Evolutionary conservation across 768 basidiomycete genomes (phyloP).

Genomic region (Phlebiopsis flavidoalba): DNA sequence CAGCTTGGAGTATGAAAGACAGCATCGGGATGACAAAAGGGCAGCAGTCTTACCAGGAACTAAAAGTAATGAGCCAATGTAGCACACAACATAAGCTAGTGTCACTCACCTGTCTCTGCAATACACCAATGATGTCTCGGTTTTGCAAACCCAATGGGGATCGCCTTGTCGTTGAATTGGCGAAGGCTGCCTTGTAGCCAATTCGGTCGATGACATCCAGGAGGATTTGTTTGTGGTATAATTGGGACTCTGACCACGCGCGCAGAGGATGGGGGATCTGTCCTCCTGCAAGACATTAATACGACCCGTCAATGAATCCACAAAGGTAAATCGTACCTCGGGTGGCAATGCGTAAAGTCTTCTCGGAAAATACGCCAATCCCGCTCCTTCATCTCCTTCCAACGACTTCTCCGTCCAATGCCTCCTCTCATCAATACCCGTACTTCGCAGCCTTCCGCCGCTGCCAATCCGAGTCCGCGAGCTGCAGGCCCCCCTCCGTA

Average conservation of each 20-base stretch:
- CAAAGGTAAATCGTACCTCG: conserved; percentile 50
- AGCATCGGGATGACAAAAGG: conserved; percentile 98
- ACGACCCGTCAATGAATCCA: not conserved
- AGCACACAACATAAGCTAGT: not conserved
- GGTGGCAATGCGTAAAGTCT: conserved; percentile 94
- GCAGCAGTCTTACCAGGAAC: conserved; percentile 99
- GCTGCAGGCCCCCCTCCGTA: conserved; percentile 35
- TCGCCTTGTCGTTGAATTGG: conserved; percentile 97
- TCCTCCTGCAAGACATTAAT: conserved; percentile 52
- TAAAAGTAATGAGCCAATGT: conserved; percentile 32
- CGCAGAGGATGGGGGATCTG: conserved; percentile 91
- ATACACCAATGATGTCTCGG: conserved; percentile 97
- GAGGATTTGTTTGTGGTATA: conserved; percentile 66
- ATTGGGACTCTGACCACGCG: conserved; percentile 78
- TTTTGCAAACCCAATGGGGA: conserved; percentile 98
- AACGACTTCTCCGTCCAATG: conserved; percentile 98
- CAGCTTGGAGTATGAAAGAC: conserved; percentile 82
- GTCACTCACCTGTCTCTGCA: conserved; percentile 83
- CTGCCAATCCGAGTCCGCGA: conserved; percentile 83
- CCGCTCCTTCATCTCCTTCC: conserved; percentile 89
- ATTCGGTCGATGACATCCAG: conserved; percentile 83
- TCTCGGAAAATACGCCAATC: conserved; percentile 99
- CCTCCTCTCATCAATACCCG: conserved; percentile 84
- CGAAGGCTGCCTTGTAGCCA: conserved; percentile 95
- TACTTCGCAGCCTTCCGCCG: conserved; percentile 73